These are phyloP conservation scores for Penicillium subrubescens DNA, from an alignment of 495 filamentous ascomycete species.

Conservation along the genomic window DNA sequence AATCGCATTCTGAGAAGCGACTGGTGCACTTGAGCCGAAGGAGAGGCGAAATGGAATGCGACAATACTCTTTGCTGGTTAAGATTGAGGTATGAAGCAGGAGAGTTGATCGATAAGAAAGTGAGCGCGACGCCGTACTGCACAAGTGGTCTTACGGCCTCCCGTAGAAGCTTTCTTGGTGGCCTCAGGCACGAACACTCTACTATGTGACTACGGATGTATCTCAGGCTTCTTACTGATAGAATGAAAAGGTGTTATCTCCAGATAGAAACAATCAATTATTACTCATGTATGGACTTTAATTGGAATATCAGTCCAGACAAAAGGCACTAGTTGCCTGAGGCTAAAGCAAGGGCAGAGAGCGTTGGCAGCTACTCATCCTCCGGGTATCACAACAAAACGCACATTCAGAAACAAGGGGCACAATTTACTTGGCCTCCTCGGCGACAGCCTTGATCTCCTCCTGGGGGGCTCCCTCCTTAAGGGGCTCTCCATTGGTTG, in stretches of 20 bases:
- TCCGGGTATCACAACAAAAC: constrained; percentile 33
- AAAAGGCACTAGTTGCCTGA: constrained; percentile 5
- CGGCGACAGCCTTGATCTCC: constrained; percentile 19
- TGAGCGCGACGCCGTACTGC: constrained; percentile 15
- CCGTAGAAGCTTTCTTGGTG: constrained; percentile 18
- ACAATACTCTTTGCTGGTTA: not conserved
- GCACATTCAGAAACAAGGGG: constrained; percentile 8
- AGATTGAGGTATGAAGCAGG: not conserved
- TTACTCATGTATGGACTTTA: not conserved
- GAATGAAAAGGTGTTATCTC: not conserved
- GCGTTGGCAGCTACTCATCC: constrained; percentile 22
- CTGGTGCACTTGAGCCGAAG: not conserved
- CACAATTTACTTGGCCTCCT: constrained; percentile 31
- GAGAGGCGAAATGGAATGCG: not conserved
- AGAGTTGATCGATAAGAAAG: constrained; percentile 18
- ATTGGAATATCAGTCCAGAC: not conserved
- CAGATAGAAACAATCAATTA: not conserved
- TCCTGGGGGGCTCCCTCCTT: not conserved
- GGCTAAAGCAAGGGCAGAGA: constrained; percentile 23
- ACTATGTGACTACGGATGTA: not conserved
- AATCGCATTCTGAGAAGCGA: constrained; percentile 23
- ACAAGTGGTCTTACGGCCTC: constrained; percentile 9
- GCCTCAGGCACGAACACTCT: not conserved
- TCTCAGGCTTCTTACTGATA: not conserved
- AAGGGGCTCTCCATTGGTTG: constrained; percentile 12